Evolutionary conservation across 2,329 filamentous ascomycete species (phyloP).

Genomic region (Myrmaecium sp.): DNA sequence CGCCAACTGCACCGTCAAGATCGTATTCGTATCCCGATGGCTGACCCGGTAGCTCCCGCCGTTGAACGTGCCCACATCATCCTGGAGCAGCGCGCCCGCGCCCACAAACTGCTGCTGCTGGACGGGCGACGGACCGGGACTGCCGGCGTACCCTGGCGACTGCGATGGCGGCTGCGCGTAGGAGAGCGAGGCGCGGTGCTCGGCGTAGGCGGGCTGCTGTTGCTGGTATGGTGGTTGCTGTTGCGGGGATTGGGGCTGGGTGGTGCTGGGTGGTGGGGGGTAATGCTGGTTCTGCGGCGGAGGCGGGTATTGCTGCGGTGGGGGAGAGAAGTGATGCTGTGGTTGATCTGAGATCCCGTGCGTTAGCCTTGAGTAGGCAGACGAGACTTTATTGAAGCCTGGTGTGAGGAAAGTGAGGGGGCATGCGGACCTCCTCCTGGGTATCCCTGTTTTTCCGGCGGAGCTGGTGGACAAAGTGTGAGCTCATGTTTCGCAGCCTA

Average conservation of each 20-base stretch:
- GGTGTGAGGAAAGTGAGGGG: too few species aligned
- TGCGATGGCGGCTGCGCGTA: constrained; percentile 16
- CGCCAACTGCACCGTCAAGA: constrained; percentile 76
- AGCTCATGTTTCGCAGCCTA: constrained; percentile 4
- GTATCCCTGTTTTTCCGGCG: constrained; percentile 15
- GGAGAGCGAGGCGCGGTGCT: constrained; percentile 10
- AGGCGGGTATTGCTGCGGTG: constrained; percentile 16
- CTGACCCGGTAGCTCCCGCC: constrained; percentile 87
- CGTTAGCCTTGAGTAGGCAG: background rate
- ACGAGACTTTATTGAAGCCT: too few species aligned
- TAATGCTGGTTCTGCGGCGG: constrained; percentile 13
- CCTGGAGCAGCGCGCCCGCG: constrained; percentile 42
- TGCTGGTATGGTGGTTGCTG: background rate
- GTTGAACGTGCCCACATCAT: constrained; percentile 94
- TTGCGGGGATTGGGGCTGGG: background rate
- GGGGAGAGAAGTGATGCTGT: constrained; percentile 23
- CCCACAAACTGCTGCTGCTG: constrained; percentile 37
- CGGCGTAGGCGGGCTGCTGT: too few species aligned
- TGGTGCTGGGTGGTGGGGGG: constrained; percentile 14
- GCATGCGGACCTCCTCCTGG: too few species aligned
- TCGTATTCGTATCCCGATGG: constrained; percentile 78
- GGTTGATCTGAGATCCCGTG: too few species aligned
- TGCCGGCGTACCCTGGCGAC: constrained; percentile 9
- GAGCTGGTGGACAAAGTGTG: constrained; percentile 10
- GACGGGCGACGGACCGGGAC: constrained; percentile 8